phyloP scores from a whole-genome alignment of 345 rosid genomes.

The Orychophragmus violaceus region DNA sequence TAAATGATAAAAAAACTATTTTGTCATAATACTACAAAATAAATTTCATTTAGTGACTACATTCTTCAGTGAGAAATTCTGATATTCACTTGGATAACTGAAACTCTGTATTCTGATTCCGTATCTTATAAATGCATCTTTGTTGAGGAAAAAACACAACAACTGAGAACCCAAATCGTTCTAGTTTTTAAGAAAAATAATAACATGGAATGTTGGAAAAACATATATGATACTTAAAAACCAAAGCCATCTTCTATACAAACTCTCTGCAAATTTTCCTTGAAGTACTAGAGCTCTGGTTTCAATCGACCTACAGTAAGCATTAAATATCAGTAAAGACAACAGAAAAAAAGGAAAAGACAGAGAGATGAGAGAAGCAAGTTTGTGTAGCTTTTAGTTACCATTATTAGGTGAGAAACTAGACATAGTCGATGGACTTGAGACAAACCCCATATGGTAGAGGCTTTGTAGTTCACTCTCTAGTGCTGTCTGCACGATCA shows the following conservation, averaged over 20 bases:
- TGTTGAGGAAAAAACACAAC: conserved; percentile 7
- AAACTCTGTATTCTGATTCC: conserved; percentile 6
- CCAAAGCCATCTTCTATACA: conserved; percentile 31
- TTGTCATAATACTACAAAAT: too few relatives aligned
- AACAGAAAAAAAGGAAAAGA: neutral
- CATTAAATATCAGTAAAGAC: neutral
- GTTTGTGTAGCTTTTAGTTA: conserved; percentile 18
- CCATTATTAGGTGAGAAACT: conserved; percentile 58
- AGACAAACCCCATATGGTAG: conserved; percentile 68
- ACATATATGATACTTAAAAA: conserved; percentile 21
- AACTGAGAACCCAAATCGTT: conserved; percentile 29
- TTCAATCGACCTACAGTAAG: conserved; percentile 46
- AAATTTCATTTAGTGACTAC: too few relatives aligned
- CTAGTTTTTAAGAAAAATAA: neutral
- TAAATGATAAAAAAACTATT: too few relatives aligned
- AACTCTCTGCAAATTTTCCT: conserved; percentile 12
- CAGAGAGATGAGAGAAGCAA: neutral
- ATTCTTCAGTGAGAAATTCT: too few relatives aligned
- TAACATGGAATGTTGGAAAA: conserved; percentile 6
- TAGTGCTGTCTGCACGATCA: conserved; percentile 39
- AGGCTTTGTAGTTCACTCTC: conserved; percentile 70
- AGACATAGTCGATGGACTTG: conserved; percentile 49
- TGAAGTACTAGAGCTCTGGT: conserved; percentile 49
- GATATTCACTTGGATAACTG: neutral
- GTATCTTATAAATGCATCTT: conserved; percentile 18